Conservation (phyloP, 2,329 filamentous ascomycete species). For the Neoascochyta sp. region DNA sequence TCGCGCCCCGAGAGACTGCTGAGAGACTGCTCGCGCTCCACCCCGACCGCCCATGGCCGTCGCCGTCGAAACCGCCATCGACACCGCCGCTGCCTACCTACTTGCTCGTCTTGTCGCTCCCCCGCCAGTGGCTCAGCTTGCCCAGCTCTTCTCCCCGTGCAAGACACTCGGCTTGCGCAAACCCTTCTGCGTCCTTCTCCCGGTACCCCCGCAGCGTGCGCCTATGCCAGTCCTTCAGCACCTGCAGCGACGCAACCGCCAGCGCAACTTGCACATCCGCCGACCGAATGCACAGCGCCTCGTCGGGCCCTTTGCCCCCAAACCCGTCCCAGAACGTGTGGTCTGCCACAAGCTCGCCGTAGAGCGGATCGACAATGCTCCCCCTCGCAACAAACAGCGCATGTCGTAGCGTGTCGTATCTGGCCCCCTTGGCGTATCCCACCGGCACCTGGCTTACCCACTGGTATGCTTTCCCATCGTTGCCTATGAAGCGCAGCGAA, state of each 20-base stretch:
- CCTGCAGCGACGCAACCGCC: constrained; percentile 29
- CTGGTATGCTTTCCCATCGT: constrained; percentile 25
- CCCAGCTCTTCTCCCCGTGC: constrained; percentile 24
- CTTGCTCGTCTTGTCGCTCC: too few relatives aligned
- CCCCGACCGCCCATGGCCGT: too few relatives aligned
- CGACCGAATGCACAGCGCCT: constrained; percentile 28
- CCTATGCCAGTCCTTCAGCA: constrained; percentile 35
- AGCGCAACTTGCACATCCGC: constrained; percentile 21
- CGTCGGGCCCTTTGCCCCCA: constrained; percentile 24
- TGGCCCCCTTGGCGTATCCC: constrained; percentile 17
- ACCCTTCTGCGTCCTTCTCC: constrained; percentile 14
- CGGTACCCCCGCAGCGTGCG: constrained; percentile 23
- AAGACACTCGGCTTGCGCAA: constrained; percentile 16
- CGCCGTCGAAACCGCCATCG: too few relatives aligned
- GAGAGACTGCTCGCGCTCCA: too few relatives aligned
- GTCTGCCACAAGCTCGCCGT: constrained; percentile 35
- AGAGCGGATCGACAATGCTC: constrained; percentile 25
- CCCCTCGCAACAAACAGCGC: constrained; percentile 27
- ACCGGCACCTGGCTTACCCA: constrained; percentile 31
- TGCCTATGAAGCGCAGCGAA: constrained; percentile 28
- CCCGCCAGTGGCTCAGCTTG: constrained; percentile 23
- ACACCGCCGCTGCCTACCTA: too few relatives aligned
- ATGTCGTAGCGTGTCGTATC: constrained; percentile 32
- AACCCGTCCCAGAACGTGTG: constrained; percentile 35
- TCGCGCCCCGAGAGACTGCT: too few relatives aligned